Conservation (phyloP, 352 stramenopile genomes). For the Globisporangium solare region DNA sequence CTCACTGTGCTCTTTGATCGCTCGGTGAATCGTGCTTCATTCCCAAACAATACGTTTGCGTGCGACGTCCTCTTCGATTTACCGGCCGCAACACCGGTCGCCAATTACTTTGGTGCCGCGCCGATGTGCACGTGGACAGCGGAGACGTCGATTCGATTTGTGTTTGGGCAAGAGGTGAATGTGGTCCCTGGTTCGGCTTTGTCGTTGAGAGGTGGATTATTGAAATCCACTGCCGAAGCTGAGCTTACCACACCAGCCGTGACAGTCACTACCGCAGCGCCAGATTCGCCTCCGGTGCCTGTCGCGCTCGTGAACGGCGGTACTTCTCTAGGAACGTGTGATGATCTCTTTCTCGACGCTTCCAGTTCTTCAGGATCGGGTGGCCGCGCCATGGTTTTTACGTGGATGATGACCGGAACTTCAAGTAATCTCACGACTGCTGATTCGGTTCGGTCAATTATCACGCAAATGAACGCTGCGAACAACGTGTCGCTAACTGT, state of each 20-base stretch:
- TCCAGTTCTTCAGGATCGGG: slow-evolving; percentile 47
- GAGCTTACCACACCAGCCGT: slow-evolving; percentile 30
- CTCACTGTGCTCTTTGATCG: slow-evolving; percentile 46
- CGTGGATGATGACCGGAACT: slow-evolving; percentile 34
- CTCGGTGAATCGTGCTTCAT: slow-evolving; percentile 28
- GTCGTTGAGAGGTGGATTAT: slow-evolving; percentile 27
- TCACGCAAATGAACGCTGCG: slow-evolving; percentile 17
- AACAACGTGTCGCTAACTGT: slow-evolving; percentile 44
- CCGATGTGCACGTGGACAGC: slow-evolving; percentile 44
- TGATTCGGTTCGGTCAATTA: slow-evolving; percentile 18
- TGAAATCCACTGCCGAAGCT: slow-evolving; percentile 48
- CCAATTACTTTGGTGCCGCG: slow-evolving; percentile 33
- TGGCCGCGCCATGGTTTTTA: slow-evolving; percentile 49
- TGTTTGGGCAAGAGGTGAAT: slow-evolving; percentile 39
- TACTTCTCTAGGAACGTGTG: slow-evolving; percentile 47
- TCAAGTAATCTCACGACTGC: slow-evolving; percentile 17
- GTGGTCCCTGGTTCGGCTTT: slow-evolving; percentile 35
- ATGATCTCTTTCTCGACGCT: slow-evolving; percentile 54
- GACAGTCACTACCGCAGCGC: slow-evolving; percentile 24
- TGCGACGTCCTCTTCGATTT: slow-evolving; percentile 60
- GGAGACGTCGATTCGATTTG: slow-evolving; percentile 35
- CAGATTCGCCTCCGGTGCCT: slow-evolving; percentile 39
- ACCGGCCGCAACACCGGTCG: slow-evolving; percentile 14
- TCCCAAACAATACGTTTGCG: slow-evolving; percentile 29
- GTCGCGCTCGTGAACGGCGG: slow-evolving; percentile 37